Percentiles rank a stretch among this genome's conserved stretches.
These are phyloP conservation scores for Pyricularia sp. DNA, from an alignment of 2,329 filamentous ascomycete species.

Conservation along the genomic window DNA sequence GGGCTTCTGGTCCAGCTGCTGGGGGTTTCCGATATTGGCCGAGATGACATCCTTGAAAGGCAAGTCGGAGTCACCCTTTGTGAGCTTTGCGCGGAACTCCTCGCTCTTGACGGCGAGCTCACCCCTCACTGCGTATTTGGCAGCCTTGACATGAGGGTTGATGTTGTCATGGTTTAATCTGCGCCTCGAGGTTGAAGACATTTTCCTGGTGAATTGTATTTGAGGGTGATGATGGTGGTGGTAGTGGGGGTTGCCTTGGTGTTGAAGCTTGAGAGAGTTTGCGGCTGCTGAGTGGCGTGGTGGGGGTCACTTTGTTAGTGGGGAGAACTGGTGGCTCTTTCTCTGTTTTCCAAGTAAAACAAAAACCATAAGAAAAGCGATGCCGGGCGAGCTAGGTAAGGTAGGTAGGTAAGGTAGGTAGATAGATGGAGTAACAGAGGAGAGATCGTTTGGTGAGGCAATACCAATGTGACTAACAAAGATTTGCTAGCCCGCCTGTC, in stretches of 20 bases:
- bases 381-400: background rate
- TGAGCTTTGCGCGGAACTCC: slow-evolving; percentile 66
- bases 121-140: slow-evolving; percentile 92
- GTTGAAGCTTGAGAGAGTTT: background rate
- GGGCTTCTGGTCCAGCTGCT: slow-evolving; percentile 97
- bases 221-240: background rate
- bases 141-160: slow-evolving; percentile 75
- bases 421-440: background rate
- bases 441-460: background rate
- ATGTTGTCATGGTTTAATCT: slow-evolving; percentile 71
- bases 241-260: background rate
- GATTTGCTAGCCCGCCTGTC: background rate
- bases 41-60: slow-evolving; percentile 88
- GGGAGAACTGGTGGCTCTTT: background rate
- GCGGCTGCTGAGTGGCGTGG: background rate
- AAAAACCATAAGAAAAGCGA: background rate
- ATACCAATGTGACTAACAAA: background rate
- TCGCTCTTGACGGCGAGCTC: slow-evolving; percentile 91
- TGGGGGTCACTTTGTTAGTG: background rate
- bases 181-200: slow-evolving; percentile 23
- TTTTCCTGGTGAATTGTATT: slow-evolving; percentile 13
- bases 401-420: background rate
- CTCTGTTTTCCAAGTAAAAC: background rate
- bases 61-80: slow-evolving; percentile 44
- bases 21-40: slow-evolving; percentile 97